Percentiles rank a stretch among this genome's conserved stretches.
These are phyloP conservation scores for Aspergillus panamensis DNA, from an alignment of 495 filamentous ascomycete species.

Conservation along the genomic window DNA sequence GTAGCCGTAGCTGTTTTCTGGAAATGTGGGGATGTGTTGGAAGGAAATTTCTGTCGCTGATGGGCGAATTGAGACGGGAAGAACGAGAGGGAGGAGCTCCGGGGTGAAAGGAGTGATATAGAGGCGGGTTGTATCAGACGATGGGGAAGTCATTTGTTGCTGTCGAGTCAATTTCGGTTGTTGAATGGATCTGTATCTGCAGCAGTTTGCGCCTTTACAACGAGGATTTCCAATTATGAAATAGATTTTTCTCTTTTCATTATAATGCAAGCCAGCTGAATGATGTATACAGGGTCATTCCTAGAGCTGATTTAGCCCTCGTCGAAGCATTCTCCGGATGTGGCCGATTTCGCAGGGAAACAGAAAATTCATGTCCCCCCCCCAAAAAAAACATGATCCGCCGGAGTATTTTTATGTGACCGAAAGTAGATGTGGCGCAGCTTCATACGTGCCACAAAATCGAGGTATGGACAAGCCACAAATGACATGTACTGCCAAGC, in stretches of 20 bases:
- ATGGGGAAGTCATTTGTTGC: slow-evolving; percentile 29
- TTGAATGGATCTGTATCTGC: not conserved
- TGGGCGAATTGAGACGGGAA: slow-evolving; percentile 63
- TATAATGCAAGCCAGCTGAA: not conserved
- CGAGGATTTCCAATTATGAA: too few relatives aligned
- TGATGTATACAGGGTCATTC: not conserved
- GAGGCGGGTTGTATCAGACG: slow-evolving; percentile 53
- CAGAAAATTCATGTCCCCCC: not conserved
- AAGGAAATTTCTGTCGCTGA: slow-evolving; percentile 77
- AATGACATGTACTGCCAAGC: slow-evolving; percentile 14
- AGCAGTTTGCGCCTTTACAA: not conserved
- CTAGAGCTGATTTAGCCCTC: not conserved
- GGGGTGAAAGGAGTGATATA: slow-evolving; percentile 83
- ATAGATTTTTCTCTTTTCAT: too few relatives aligned
- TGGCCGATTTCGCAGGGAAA: not conserved
- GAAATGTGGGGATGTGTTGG: slow-evolving; percentile 78
- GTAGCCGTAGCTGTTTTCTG: slow-evolving; percentile 86
- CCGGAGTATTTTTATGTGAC: slow-evolving; percentile 8
- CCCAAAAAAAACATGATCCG: not conserved
- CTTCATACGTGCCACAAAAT: not conserved
- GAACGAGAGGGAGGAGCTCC: slow-evolving; percentile 61
- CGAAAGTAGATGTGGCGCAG: slow-evolving; percentile 21
- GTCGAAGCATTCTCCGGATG: not conserved
- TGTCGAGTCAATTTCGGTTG: not conserved
- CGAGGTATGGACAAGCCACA: slow-evolving; percentile 9